phyloP scores from a whole-genome alignment of 331 rosid species.

The Rosa hybrid region DNA sequence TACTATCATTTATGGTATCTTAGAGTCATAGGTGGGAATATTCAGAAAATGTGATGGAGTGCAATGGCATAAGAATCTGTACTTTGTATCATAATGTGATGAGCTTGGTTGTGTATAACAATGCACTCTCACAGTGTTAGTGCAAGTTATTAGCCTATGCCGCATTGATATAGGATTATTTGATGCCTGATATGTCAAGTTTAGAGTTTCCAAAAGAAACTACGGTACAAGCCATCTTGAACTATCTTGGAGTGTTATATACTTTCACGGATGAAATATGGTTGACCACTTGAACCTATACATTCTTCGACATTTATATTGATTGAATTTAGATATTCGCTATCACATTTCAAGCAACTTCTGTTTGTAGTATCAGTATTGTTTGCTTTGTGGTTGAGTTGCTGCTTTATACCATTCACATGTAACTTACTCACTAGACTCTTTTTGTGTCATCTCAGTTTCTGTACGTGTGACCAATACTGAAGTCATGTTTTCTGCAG shows the following conservation, averaged over 20 bases:
- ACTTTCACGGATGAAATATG: neutral
- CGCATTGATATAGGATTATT: too few relatives aligned
- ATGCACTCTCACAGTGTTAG: too few relatives aligned
- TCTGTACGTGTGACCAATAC: neutral
- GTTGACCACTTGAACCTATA: neutral
- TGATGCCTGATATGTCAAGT: neutral
- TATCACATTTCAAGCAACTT: neutral
- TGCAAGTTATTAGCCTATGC: too few relatives aligned
- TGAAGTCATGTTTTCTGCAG: neutral
- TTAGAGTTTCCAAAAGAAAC: neutral
- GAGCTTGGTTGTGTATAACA: too few relatives aligned
- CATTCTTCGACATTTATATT: neutral
- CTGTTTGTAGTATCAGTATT: neutral
- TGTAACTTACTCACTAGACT: neutral
- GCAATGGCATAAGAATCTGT: neutral
- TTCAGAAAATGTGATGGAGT: too few relatives aligned
- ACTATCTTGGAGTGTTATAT: neutral
- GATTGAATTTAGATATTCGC: neutral
- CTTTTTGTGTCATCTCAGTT: neutral
- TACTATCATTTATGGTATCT: too few relatives aligned
- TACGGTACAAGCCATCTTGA: neutral
- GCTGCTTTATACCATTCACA: neutral
- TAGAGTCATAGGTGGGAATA: too few relatives aligned
- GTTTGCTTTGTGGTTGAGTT: neutral
- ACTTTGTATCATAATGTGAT: neutral